These are phyloP conservation scores for Akanthomyces muscarius DNA, from an alignment of 2,329 filamentous ascomycete genomes.

Conservation along the genomic window DNA sequence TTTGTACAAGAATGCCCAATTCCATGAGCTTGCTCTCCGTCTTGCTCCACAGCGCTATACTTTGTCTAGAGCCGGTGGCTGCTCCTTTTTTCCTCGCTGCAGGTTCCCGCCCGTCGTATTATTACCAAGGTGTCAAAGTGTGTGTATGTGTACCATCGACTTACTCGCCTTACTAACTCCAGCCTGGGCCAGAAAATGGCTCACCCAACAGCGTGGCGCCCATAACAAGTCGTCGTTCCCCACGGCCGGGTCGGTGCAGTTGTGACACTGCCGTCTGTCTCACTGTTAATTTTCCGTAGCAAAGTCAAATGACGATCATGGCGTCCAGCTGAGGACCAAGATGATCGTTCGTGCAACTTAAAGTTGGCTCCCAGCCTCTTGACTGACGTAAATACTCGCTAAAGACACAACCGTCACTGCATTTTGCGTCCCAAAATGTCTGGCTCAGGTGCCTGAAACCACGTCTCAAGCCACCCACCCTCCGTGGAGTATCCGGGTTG, in stretches of 20 bases:
- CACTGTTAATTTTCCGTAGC: no score
- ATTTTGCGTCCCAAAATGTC: neutral
- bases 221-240: neutral
- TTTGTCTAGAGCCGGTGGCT: conserved; percentile 8
- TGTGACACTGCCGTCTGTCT: neutral
- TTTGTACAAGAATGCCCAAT: neutral
- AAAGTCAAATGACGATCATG: neutral
- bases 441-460: conserved; percentile 7
- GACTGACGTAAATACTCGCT: neutral
- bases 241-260: neutral
- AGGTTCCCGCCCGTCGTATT: neutral
- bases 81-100: neutral
- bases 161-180: conserved; percentile 8
- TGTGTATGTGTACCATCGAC: neutral
- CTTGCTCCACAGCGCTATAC: conserved; percentile 10
- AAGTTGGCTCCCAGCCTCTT: neutral
- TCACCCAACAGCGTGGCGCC: neutral
- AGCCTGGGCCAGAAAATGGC: conserved; percentile 6
- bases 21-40: neutral
- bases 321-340: neutral
- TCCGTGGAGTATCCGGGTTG: conserved; percentile 13
- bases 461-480: neutral
- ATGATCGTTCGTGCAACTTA: neutral
- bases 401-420: neutral
- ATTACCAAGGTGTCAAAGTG: neutral